Base-by-base conservation (phyloP, 2,329 filamentous ascomycete genomes). In the Hymenotorrendiella dingleyae region DNA sequence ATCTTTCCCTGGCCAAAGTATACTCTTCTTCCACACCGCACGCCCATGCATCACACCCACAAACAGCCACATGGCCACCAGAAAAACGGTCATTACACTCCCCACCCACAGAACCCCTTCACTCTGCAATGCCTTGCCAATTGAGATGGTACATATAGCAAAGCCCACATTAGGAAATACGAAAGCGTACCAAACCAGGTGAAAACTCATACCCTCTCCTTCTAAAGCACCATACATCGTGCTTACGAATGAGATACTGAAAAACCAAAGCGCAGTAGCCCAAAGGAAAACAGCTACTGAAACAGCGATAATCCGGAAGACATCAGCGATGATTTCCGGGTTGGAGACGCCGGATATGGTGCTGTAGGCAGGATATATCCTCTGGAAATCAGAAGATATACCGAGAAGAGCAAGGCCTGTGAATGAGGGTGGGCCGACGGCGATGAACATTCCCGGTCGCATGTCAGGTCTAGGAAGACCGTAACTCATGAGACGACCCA, bases 341-440 rank as follows among this genome's bases (percentile, higher is more conserved):
- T 67, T 62, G 20, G 70, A 65, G 40, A 77, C 55, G 3, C 50
- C 56, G 6, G 50, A 57, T 43, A 57, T 56, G 12, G 50, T 57
- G 9, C 48, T 53, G 39, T 52, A 50, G 6, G 45, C 41, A 11
- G 47, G 51, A 42, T 52, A 56, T 19, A 58, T 52, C 5, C 59
- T 52, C 0, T 54, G 66, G 0, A 80, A 60, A 7, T 71, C 70
- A 34, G 73, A 69, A 0, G 81, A 72, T 73, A 86, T 82, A 36
- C 82, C 82, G 27, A 87, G 75, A 29, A 86, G 68, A 0, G 83
- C 82, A 11, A 86, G 66, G 1, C 77, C 78, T 0, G 83, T 87
- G 66, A 86, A 87, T 1, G 80, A 74, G 0, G 82, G 82, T 1
- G 84, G 82, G 0, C 84, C 84, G n/a, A 86, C 83, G 46, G 80